Percentiles rank a stretch among this genome's conserved stretches.
Conservation (phyloP, 805 yeast species). For the Myxozyma geophila region DNA sequence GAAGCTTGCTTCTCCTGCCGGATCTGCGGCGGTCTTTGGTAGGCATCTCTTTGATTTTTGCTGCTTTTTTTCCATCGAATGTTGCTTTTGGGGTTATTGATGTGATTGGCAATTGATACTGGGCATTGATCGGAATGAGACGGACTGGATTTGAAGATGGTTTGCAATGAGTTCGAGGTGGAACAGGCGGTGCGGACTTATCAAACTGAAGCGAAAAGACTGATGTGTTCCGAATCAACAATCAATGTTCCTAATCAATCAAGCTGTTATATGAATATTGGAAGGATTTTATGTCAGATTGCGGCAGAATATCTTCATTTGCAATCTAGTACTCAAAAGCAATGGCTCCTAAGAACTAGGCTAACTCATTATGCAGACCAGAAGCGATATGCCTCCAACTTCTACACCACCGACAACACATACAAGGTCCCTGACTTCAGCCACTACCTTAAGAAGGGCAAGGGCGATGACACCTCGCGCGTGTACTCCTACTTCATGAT, state of each 20-base stretch:
- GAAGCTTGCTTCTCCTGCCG: conserved; percentile 10
- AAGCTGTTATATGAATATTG: background rate
- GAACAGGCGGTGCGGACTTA: too few relatives aligned
- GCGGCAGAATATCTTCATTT: background rate
- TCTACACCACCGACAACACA: conserved; percentile 38
- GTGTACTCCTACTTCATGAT: conserved; percentile 96
- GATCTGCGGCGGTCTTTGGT: conserved; percentile 28
- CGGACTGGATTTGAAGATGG: too few relatives aligned
- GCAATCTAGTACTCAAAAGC: background rate
- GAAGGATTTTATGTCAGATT: background rate
- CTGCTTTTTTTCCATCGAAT: background rate
- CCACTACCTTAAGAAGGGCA: conserved; percentile 67
- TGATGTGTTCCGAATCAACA: too few relatives aligned
- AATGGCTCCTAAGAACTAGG: background rate
- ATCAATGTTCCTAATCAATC: too few relatives aligned
- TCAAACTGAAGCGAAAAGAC: too few relatives aligned
- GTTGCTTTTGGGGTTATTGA: background rate
- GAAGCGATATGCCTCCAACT: conserved; percentile 34
- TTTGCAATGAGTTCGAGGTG: too few relatives aligned
- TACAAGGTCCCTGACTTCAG: conserved; percentile 39
- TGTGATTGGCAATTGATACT: background rate
- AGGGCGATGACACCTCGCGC: conserved; percentile 75
- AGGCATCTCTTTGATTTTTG: background rate
- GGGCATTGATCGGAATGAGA: background rate
- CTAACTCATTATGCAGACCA: conserved; percentile 23